phyloP scores from a whole-genome alignment of 345 rosid genomes.

The Citrus trifoliata region DNA sequence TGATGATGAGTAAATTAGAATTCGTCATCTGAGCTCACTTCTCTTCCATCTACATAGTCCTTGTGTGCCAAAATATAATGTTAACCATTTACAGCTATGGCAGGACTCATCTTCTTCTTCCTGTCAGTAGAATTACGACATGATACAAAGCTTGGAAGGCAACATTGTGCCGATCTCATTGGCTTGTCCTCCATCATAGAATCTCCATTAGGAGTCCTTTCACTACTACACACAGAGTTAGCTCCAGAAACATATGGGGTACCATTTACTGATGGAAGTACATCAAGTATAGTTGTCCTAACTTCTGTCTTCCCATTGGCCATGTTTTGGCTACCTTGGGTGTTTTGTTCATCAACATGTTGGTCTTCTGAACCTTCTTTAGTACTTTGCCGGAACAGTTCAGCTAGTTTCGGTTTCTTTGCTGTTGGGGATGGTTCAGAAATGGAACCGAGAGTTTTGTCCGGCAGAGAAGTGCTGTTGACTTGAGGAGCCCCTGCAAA shows the following conservation, averaged over 20 bases:
- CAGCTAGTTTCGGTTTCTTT: constrained; percentile 74
- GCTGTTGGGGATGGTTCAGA: constrained; percentile 42
- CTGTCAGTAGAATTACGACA: constrained; percentile 59
- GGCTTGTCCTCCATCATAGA: constrained; percentile 35
- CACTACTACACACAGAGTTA: constrained; percentile 47
- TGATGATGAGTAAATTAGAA: not conserved
- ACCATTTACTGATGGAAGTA: constrained; percentile 37
- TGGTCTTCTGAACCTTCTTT: constrained; percentile 44
- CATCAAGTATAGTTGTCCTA: constrained; percentile 31
- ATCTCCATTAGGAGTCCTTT: constrained; percentile 47
- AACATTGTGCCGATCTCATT: constrained; percentile 44
- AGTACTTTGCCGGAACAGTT: constrained; percentile 64
- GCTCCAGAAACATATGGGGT: constrained; percentile 54
- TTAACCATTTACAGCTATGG: constrained; percentile 34
- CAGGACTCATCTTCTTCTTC: constrained; percentile 68
- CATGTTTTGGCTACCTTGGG: constrained; percentile 12
- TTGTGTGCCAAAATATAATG: not conserved
- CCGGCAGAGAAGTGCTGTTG: constrained; percentile 25
- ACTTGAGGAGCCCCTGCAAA: constrained; percentile 41
- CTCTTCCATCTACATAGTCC: not conserved
- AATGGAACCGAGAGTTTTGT: constrained; percentile 32
- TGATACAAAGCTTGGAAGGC: constrained; percentile 74
- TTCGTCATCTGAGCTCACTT: constrained; percentile 5
- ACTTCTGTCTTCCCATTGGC: constrained; percentile 21
- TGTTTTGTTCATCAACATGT: constrained; percentile 25